A percentile compares a stretch with the other conserved stretches of the same genome.
Conservation (phyloP, 148 eudicot species). For the Cornus kousa region DNA sequence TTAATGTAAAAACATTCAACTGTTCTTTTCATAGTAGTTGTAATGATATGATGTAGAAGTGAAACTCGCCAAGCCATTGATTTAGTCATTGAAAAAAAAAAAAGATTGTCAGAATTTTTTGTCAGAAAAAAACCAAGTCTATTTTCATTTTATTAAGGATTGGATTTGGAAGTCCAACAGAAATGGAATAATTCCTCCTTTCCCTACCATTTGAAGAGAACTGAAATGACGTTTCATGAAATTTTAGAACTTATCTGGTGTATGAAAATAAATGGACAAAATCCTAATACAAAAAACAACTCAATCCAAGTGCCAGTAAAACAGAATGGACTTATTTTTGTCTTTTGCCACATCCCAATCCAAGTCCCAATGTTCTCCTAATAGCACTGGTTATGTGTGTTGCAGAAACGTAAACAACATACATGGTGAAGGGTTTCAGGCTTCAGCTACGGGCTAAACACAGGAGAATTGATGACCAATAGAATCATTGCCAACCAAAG, state of each 20-base stretch:
- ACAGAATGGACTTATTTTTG: background rate
- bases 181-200: background rate
- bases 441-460: too few relatives aligned
- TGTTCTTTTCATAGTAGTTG: background rate
- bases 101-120: background rate
- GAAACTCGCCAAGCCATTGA: background rate
- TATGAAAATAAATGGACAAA: background rate
- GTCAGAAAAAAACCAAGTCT: background rate
- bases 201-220: too few relatives aligned
- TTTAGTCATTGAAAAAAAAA: background rate
- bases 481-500: too few relatives aligned
- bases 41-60: background rate
- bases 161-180: background rate
- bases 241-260: background rate
- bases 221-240: background rate
- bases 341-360: background rate
- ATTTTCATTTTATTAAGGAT: background rate
- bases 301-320: background rate
- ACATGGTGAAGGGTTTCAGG: too few relatives aligned
- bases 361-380: background rate
- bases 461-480: too few relatives aligned
- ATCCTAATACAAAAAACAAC: too few relatives aligned
- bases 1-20: background rate
- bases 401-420: too few relatives aligned
- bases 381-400: background rate